phyloP scores from a whole-genome alignment of 1,284 basidiomycete genomes.

The Microbotryum silenes-acaulis region DNA sequence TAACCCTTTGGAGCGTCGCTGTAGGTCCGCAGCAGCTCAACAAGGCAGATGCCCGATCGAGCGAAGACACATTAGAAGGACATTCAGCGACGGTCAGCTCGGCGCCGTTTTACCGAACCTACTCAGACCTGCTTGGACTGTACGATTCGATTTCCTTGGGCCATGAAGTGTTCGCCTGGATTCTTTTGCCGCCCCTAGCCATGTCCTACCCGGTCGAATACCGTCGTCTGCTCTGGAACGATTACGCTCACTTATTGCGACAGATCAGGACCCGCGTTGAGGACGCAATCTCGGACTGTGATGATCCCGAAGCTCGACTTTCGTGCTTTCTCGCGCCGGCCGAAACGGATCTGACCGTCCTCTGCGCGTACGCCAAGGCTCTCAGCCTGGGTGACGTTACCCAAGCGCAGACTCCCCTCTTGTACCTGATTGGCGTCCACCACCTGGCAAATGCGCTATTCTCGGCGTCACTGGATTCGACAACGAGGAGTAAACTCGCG shows the following conservation, averaged over 20 bases:
- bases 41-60: no score
- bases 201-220: constrained; percentile 76
- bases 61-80: constrained; percentile 1
- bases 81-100: constrained; percentile 10
- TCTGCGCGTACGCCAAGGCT: constrained; percentile 22
- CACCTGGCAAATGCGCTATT: constrained; percentile 53
- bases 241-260: constrained; percentile 52
- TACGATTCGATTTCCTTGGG: constrained; percentile 88
- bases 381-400: constrained; percentile 5
- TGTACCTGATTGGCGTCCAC: constrained; percentile 64
- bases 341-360: constrained; percentile 18
- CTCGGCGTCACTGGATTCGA: no score
- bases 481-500: no score
- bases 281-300: constrained; percentile 11
- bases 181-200: constrained; percentile 68
- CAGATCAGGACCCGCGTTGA: constrained; percentile 24
- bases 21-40: no score
- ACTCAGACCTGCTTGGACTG: constrained; percentile 79
- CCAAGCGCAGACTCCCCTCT: constrained; percentile 43
- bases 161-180: constrained; percentile 63
- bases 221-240: constrained; percentile 73
- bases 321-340: constrained; percentile 15
- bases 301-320: background rate
- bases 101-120: constrained; percentile 74
- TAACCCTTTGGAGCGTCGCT: no score